Conservation (phyloP, 352 stramenopile genomes). For the Phytophthora megakarya region DNA sequence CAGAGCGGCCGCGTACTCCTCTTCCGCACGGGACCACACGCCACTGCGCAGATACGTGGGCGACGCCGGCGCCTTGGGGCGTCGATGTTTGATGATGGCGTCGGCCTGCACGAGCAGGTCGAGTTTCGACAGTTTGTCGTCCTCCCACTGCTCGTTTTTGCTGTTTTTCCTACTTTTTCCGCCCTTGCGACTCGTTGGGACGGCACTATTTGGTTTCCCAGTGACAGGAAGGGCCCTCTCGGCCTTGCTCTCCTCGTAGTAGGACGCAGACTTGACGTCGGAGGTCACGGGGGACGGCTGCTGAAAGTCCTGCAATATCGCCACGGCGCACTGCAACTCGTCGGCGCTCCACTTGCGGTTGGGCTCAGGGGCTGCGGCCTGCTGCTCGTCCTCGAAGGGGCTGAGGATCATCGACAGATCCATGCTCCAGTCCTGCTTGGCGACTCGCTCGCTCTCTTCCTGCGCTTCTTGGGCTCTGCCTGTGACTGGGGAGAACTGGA, state of each 20-base stretch:
- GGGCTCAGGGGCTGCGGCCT: slow-evolving; percentile 7
- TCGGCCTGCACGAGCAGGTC: slow-evolving; percentile 76
- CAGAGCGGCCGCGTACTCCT: slow-evolving; percentile 66
- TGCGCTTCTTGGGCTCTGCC: slow-evolving; percentile 32
- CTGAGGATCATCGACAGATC: slow-evolving; percentile 63
- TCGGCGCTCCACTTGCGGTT: slow-evolving; percentile 47
- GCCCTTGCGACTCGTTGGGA: background rate
- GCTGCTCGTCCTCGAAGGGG: slow-evolving; percentile 41
- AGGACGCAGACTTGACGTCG: slow-evolving; percentile 9
- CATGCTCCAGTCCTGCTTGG: slow-evolving; percentile 31
- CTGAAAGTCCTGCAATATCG: slow-evolving; percentile 72
- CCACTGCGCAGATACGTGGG: slow-evolving; percentile 52
- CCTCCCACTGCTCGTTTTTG: slow-evolving; percentile 25
- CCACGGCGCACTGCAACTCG: slow-evolving; percentile 65
- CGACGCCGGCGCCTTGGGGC: slow-evolving; percentile 17
- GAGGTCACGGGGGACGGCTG: slow-evolving; percentile 18
- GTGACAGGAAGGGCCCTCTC: no score
- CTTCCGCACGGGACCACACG: slow-evolving; percentile 66
- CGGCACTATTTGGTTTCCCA: no score
- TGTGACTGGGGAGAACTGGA: background rate
- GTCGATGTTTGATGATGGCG: slow-evolving; percentile 56
- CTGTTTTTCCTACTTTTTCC: slow-evolving; percentile 11
- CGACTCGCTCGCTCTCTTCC: slow-evolving; percentile 11
- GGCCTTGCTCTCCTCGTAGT: slow-evolving; percentile 21
- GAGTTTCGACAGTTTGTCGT: slow-evolving; percentile 51